A percentile compares a stretch with the other conserved stretches of the same genome.
phyloP scores from a whole-genome alignment of 352 stramenopile species.

The Thalassiosira livingstoniorum region DNA sequence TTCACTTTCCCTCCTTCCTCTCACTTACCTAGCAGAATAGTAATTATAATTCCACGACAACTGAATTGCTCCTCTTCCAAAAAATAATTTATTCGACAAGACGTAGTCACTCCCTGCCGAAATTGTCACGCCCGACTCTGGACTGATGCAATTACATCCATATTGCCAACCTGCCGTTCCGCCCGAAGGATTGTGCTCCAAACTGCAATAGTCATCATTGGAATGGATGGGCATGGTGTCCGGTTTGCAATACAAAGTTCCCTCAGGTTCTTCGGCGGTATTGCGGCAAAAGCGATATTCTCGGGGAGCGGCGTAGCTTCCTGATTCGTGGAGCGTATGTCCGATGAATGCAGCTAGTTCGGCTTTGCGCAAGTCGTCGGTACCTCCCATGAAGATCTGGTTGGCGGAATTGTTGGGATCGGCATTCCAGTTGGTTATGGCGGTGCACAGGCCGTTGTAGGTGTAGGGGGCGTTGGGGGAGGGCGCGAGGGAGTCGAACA shows the following conservation, averaged over 20 bases:
- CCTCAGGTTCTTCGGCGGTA: neutral
- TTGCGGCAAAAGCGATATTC: conserved; percentile 38
- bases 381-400: conserved; percentile 28
- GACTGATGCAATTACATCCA: conserved; percentile 56
- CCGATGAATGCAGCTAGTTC: conserved; percentile 59
- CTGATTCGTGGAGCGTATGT: conserved; percentile 51
- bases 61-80: conserved; percentile 31
- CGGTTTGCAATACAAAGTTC: conserved; percentile 29
- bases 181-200: neutral
- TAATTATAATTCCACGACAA: conserved; percentile 65
- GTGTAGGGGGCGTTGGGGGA: conserved; percentile 18
- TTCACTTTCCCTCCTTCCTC: neutral
- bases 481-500: conserved; percentile 38
- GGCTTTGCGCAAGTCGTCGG: conserved; percentile 22
- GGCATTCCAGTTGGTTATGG: conserved; percentile 35
- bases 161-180: conserved; percentile 34
- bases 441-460: conserved; percentile 35
- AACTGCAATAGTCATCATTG: neutral
- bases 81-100: conserved; percentile 23
- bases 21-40: conserved; percentile 35
- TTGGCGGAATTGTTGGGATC: conserved; percentile 18
- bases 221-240: neutral
- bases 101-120: conserved; percentile 20
- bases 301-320: conserved; percentile 16
- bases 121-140: conserved; percentile 37